Percentiles rank a stretch among this genome's conserved stretches.
Conservation (phyloP, 352 stramenopile genomes). For the Phytophthora tentaculata region DNA sequence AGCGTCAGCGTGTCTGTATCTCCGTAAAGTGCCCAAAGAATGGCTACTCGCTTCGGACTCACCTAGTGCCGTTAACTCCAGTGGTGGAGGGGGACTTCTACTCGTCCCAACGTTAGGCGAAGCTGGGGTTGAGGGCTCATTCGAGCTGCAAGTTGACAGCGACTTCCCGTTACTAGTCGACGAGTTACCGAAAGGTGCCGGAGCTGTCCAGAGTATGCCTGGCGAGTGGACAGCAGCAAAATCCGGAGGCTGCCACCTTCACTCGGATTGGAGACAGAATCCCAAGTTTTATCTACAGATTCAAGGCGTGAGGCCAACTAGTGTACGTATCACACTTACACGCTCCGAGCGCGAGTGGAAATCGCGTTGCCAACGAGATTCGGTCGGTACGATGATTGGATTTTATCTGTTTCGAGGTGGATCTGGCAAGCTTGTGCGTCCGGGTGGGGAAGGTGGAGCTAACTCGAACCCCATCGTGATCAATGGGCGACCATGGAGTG, state of each 20-base stretch:
- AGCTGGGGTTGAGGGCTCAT: conserved; percentile 67
- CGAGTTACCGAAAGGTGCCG: conserved; percentile 56
- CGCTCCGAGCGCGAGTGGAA: conserved; percentile 87
- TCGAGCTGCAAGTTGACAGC: conserved; percentile 88
- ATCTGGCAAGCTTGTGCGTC: conserved; percentile 44
- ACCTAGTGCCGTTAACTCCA: conserved; percentile 27
- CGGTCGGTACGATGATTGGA: conserved; percentile 90
- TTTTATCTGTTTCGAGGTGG: conserved; percentile 85
- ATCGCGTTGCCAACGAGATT: conserved; percentile 80
- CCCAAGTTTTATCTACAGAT: conserved; percentile 84
- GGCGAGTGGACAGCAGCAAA: conserved; percentile 78
- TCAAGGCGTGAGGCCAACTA: conserved; percentile 68
- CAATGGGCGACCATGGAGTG: conserved; percentile 75
- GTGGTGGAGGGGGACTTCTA: conserved; percentile 56
- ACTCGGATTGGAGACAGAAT: conserved; percentile 89
- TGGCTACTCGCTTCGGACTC: conserved; percentile 48
- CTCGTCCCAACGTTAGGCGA: conserved; percentile 84
- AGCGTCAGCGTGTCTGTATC: conserved; percentile 60
- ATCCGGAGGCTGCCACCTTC: conserved; percentile 78
- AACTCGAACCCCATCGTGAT: conserved; percentile 54
- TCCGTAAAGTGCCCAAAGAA: conserved; percentile 70
- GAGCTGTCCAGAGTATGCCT: conserved; percentile 74
- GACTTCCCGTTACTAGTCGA: conserved; percentile 75
- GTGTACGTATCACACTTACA: conserved; percentile 82
- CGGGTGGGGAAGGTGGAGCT: conserved; percentile 30